Base-by-base conservation (phyloP, 2,329 filamentous ascomycete genomes). In the Corinectria fuckeliana region DNA sequence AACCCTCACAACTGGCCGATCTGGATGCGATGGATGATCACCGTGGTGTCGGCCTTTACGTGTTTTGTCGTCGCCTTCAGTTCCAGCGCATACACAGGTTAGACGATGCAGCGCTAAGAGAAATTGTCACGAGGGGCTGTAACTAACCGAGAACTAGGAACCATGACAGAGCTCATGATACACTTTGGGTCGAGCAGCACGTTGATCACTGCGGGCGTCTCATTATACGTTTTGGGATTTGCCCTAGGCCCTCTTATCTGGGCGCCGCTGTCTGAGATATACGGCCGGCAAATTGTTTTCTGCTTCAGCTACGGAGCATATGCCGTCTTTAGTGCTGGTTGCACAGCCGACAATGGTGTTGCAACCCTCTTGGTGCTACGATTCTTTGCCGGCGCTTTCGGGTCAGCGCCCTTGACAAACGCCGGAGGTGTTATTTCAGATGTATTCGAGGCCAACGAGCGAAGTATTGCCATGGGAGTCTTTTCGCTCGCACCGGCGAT, bases 51-150 rank as follows among this genome's bases (percentile, higher is more conserved):
- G 47, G 88, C 89, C 8, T 66, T 88, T 11, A 86, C 89, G 9
- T 90, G 88, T 1, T 81, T 93, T 41, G 88, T 82, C 28, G 88
- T 92, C 21, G 81, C 90, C 2, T 89, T 93, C 65, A 86, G 86
- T 51, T 90, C 88, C 3, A 88, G 87, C 4, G 89, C 88, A 23
- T 91, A 86, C 71, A 85, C 84, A 7, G 86, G 86, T 28, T 83
- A 83, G 30, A 10, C 5, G 5, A 10, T n/a, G 28, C 11, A 32
- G n/a, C 11, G 7, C 5, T n/a, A n/a, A n/a, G 14, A 21, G 9
- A 28, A 36, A 16, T 18, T 16, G 21, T 5, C 26, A 23, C 30
- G 5, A 26, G 34, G 6, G n/a, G 26, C 16, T 18, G n/a, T 21
- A 20, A 41, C 8, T 42, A n/a, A 28, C 20, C 30, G 38, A 21